Base-by-base conservation (phyloP, 768 basidiomycete genomes). In the Leccinum aurantiacum region DNA sequence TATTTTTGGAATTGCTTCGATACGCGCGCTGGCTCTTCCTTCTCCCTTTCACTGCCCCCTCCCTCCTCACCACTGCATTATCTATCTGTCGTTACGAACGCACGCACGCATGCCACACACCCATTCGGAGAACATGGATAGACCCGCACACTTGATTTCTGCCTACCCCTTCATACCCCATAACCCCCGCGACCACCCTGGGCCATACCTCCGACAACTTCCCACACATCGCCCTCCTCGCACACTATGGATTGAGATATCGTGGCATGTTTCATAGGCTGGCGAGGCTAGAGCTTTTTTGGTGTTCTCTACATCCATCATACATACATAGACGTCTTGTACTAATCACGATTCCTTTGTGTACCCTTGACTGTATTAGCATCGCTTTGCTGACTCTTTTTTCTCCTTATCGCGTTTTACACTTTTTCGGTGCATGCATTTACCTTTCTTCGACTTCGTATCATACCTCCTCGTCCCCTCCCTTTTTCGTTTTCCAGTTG, bases 1-100 rank as follows among this genome's bases (percentile, higher is more conserved):
- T 60, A 50, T 37, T 59, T 33, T 60, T 46, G 29, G 27, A 44
- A 52, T 50, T 24, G 44, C 19, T 67, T 68, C 54, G 68, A 70
- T 59, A 64, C 60, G 57, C 22, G 54, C 47, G 38, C 14, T 14
- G 15, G 22, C n/a, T n/a, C 38, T 11, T n/a, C n/a, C 33, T n/a
- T 50, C 38, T 8, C 35, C 51, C 55, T 46, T 22, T 46, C 44
- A 19, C 19, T 22, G 19, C 19, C 19, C 19, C 19, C 44, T 46
- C 41, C 41, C 17, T 7, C 41, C n/a, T 44, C 44, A 6, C 14
- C n/a, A 57, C 53, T 57, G 56, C 60, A 54, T 29, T 65, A 60
- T 64, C 65, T 66, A 60, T 64, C 56, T 57, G 49, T 44, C 54
- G 33, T 54, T 41, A 41, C n/a, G n/a, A 41, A 25, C 41, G 22